Base-by-base conservation (phyloP, 2,329 filamentous ascomycete genomes). In the Daldinia sp. region DNA sequence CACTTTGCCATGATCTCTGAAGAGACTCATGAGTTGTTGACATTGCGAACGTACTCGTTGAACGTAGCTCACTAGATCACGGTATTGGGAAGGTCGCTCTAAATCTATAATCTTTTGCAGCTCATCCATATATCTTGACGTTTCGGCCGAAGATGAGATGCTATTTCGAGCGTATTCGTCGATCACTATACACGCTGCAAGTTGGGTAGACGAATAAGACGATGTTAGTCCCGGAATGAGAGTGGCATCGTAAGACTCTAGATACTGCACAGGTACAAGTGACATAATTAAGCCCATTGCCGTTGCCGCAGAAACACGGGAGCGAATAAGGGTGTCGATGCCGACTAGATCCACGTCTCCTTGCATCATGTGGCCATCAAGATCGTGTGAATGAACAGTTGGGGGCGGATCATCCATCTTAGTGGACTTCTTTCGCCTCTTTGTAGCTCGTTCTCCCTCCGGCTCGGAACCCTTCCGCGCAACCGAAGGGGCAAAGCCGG, bases 291-390 rank as follows among this genome's bases (percentile, higher is more conserved):
- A 87, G 37, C 95, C 96, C 80, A 99, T 89, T 2, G 96, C 96
- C 76, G 88, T 90, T 20, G 95, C 93, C 12, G 94, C 93, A 66
- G 89, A 92, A n/a, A 97, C 91, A 73, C 95, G 92, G 6, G 94
- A 97, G 68, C 95, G 90, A 56, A 98, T 89, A 79, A 99, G 88
- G 6, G 90, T 90, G 67, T 99, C 96, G 75, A 92, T 88, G 35
- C 96, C 94, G 28, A 99, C 94, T 46, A 99, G 85, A 77, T 99
- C 97, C 53, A 98, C 91, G 75, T 99, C 97, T 58, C 97, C 96
- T 78, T 95, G 93, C 84, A 99, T 94, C 91, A 99, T 98, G 73
- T 97, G 94, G 9, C 94, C 96, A 78, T 99, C 96, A 18, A 99
- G 93, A 79, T 99, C 97, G 80, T 99, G 96, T 1, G 92, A 88